A percentile compares a stretch with the other conserved stretches of the same genome.
phyloP scores from a whole-genome alignment of 768 basidiomycete species.

The Holtermanniella nyarrowii region DNA sequence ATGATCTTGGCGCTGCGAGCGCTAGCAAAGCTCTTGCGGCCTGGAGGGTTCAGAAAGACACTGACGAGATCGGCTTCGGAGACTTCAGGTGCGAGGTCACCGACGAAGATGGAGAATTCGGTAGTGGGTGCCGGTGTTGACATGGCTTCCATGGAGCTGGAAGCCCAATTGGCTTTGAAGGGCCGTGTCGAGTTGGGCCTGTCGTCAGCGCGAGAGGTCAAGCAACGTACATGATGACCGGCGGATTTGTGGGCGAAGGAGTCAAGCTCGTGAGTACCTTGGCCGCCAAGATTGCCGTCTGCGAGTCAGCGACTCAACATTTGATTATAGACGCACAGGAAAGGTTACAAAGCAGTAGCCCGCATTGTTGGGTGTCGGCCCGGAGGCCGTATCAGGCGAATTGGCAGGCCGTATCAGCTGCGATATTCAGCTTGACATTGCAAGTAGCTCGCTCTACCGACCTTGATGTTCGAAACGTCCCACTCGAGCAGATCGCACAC shows the following conservation, averaged over 20 bases:
- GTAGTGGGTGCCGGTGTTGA: conserved; percentile 37
- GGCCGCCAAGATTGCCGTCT: neutral
- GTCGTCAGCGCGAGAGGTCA: conserved; percentile 13
- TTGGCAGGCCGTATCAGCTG: conserved; percentile 50
- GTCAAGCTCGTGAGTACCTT: neutral
- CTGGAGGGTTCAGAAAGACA: conserved; percentile 44
- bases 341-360: conserved; percentile 85
- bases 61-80: conserved; percentile 93
- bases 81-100: conserved; percentile 84
- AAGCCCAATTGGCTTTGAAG: conserved; percentile 64
- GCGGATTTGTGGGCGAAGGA: neutral
- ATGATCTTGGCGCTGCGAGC: conserved; percentile 95
- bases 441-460: neutral
- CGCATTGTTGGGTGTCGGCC: conserved; percentile 67
- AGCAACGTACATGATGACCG: conserved; percentile 9
- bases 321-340: conserved; percentile 59
- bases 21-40: conserved; percentile 66
- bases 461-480: conserved; percentile 46
- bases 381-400: conserved; percentile 53
- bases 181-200: conserved; percentile 83
- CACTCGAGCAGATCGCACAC: conserved; percentile 79
- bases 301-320: conserved; percentile 43
- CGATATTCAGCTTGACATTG: conserved; percentile 1
- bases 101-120: conserved; percentile 91
- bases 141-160: neutral